Evolutionary conservation across 331 rosid species (phyloP).

Genomic region (Quercus tomentella): DNA sequence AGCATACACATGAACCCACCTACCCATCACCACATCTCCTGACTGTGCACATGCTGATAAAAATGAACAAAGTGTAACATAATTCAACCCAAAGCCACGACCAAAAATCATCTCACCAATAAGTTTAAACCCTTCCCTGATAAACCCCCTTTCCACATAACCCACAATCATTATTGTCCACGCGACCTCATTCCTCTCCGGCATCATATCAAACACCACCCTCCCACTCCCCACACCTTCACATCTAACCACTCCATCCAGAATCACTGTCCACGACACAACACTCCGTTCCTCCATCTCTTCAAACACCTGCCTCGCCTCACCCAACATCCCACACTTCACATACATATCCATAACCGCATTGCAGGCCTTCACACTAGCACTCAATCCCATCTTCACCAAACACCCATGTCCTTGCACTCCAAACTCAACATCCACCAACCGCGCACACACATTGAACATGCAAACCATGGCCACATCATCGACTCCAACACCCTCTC

Average conservation of each 20-base stretch:
- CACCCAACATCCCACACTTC: constrained; percentile 47
- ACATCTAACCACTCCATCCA: constrained; percentile 56
- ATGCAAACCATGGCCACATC: constrained; percentile 46
- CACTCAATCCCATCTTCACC: constrained; percentile 41
- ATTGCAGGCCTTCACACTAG: constrained; percentile 44
- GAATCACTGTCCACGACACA: constrained; percentile 73
- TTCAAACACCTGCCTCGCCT: constrained; percentile 49
- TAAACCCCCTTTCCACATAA: constrained; percentile 46
- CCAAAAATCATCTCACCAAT: constrained; percentile 51
- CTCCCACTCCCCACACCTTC: constrained; percentile 64
- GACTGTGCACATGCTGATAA: constrained; percentile 59
- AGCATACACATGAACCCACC: constrained; percentile 74
- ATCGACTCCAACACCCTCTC: constrained; percentile 30
- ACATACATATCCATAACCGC: constrained; percentile 69
- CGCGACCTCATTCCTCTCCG: constrained; percentile 68
- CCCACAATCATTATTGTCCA: constrained; percentile 74
- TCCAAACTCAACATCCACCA: constrained; percentile 34
- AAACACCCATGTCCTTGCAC: constrained; percentile 39
- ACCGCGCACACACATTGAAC: constrained; percentile 42
- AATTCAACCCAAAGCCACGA: constrained; percentile 42
- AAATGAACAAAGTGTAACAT: constrained; percentile 47
- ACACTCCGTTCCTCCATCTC: constrained; percentile 47
- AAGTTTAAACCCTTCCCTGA: constrained; percentile 43
- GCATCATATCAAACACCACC: constrained; percentile 59
- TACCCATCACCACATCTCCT: constrained; percentile 45